Base-by-base conservation (phyloP, 345 rosid species). In the Pistacia integerrima region DNA sequence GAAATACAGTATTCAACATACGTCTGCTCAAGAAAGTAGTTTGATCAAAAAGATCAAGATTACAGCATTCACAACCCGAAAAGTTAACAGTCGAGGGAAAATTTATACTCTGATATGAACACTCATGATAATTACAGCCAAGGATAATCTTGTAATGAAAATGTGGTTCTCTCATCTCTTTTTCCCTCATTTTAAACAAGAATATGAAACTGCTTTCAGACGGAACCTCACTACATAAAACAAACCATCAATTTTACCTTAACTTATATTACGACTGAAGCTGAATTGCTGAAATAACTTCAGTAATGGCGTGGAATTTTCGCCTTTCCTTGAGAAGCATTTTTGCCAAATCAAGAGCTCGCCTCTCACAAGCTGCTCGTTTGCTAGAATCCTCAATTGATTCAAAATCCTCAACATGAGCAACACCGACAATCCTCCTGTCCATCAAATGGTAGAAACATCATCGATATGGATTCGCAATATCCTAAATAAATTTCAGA, bases 351-450 rank as follows among this genome's bases (percentile, higher is more conserved):
- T 89, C 83, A 0, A 96, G 93, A 28, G 98, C 99, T 64, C 41
- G 84, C 65, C 82, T 81, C 87, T 96, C 99, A 38, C 98, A 92
- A 60, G 72, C 59, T 46, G 99, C 97, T 70, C 97, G 82, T 75
- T 63, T 80, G 73, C 86, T 61, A 52, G 84, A 85, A 30, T 93
- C 92, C 62, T 72, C 67, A 33, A 96, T 96, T 41, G 97, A 93
- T 84, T 93, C 99, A 69, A 96, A 91, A 87, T 96, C 98, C 80
- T 96, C 99, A 36, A 96, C 94, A 85, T 93, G 99, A 9, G 97
- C 94, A 61, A 96, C 98, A 60, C 99, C 99, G 12, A 93, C 97
- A 66, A 96, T 91, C 86, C 99, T 91, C 94, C 94, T 95, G 73
- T 65, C 64, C 83, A 60, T 64, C 17, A 35, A 64, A 64, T 56